Percentiles rank a stretch among this genome's conserved stretches.
phyloP scores from a whole-genome alignment of 2,329 filamentous ascomycete genomes.

The Cladorrhinum sp. region DNA sequence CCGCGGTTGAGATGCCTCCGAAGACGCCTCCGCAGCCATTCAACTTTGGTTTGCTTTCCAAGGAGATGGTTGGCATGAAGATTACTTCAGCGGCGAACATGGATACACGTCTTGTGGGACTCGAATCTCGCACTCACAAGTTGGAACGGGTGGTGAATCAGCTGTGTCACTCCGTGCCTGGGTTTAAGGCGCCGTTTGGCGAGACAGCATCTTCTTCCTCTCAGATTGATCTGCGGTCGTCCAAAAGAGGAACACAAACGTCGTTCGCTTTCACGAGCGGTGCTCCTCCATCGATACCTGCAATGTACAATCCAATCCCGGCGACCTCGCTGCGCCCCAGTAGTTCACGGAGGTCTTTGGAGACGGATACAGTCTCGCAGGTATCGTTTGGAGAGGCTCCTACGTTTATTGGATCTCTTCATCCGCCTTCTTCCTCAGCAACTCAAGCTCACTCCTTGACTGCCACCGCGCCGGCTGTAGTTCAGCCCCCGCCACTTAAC shows the following conservation, averaged over 20 bases:
- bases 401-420: slow-evolving; percentile 44
- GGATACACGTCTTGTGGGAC: slow-evolving; percentile 49
- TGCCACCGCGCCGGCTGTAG: slow-evolving; percentile 20
- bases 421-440: slow-evolving; percentile 35
- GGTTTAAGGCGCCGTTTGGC: slow-evolving; percentile 34
- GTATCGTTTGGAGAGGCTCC: slow-evolving; percentile 47
- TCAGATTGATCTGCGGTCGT: not conserved
- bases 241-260: slow-evolving; percentile 18
- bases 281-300: slow-evolving; percentile 31
- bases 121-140: slow-evolving; percentile 52
- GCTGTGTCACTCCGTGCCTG: slow-evolving; percentile 46
- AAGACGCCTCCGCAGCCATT: slow-evolving; percentile 50
- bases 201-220: slow-evolving; percentile 27
- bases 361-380: slow-evolving; percentile 34
- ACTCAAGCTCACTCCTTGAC: slow-evolving; percentile 28
- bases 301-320: slow-evolving; percentile 31
- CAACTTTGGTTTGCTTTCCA: slow-evolving; percentile 51
- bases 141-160: slow-evolving; percentile 53
- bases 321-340: slow-evolving; percentile 32
- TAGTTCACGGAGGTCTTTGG: slow-evolving; percentile 41
- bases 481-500: slow-evolving; percentile 14
- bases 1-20: slow-evolving; percentile 33
- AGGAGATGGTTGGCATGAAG: slow-evolving; percentile 52
- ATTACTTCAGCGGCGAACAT: slow-evolving; percentile 55
- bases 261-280: slow-evolving; percentile 29